Evolutionary conservation across 805 yeast species (phyloP).

Genomic region (Komagataella phaffii): DNA sequence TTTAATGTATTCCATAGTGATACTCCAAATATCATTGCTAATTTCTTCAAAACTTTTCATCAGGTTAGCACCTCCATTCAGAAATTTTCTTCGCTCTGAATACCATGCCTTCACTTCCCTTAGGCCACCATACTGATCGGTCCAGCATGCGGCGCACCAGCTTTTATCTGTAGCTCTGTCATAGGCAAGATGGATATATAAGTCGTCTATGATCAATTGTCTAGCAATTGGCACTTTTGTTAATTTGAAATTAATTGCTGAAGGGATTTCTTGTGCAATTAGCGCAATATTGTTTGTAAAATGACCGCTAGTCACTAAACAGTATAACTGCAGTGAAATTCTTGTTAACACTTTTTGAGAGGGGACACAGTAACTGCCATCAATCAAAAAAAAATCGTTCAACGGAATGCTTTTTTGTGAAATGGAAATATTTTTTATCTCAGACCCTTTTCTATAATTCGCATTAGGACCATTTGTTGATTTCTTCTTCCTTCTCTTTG

Average conservation of each 20-base stretch:
- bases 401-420: slow-evolving; percentile 27
- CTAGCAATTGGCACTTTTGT: slow-evolving; percentile 21
- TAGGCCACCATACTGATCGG: slow-evolving; percentile 66
- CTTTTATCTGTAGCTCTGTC: slow-evolving; percentile 67
- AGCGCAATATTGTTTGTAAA: background rate
- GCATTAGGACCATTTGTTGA: background rate
- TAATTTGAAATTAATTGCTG: slow-evolving; percentile 27
- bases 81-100: slow-evolving; percentile 6
- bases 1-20: slow-evolving; percentile 31
- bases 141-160: slow-evolving; percentile 85
- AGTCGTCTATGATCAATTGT: slow-evolving; percentile 44
- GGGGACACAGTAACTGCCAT: slow-evolving; percentile 17
- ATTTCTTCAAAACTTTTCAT: slow-evolving; percentile 33
- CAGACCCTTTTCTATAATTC: background rate
- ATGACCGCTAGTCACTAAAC: slow-evolving; percentile 13
- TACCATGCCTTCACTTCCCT: slow-evolving; percentile 57
- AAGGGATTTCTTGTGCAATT: slow-evolving; percentile 27
- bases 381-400: slow-evolving; percentile 21
- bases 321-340: slow-evolving; percentile 42
- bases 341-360: slow-evolving; percentile 23
- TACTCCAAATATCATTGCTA: slow-evolving; percentile 54
- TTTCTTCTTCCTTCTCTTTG: slow-evolving; percentile 13
- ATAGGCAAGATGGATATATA: slow-evolving; percentile 76
- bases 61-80: background rate
- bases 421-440: slow-evolving; percentile 6